Conservation (phyloP, 2,329 filamentous ascomycete species). For the Corniculantispora saksenae region DNA sequence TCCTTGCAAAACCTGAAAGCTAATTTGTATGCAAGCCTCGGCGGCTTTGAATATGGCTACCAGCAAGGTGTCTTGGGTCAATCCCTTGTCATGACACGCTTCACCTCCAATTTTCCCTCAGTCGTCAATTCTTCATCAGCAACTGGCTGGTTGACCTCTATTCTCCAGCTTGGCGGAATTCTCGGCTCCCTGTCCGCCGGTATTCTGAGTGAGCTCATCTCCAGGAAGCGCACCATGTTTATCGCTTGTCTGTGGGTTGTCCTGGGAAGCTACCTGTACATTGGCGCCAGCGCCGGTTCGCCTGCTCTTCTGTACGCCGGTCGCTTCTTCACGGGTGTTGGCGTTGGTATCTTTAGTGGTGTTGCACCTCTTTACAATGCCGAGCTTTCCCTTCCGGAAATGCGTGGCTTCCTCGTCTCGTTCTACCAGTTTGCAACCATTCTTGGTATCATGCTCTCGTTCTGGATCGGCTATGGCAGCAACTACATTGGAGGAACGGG, state of each 20-base stretch:
- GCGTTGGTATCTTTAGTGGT: constrained; percentile 49
- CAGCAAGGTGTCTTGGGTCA: constrained; percentile 57
- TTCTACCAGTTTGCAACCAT: constrained; percentile 66
- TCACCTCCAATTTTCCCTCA: constrained; percentile 49
- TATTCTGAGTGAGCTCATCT: constrained; percentile 50
- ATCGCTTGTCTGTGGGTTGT: constrained; percentile 48
- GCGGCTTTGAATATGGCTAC: constrained; percentile 54
- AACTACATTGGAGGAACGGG: constrained; percentile 51
- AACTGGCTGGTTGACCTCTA: constrained; percentile 52
- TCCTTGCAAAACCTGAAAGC: not conserved
- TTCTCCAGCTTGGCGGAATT: constrained; percentile 53
- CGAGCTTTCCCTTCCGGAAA: constrained; percentile 61
- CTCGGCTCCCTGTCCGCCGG: constrained; percentile 49
- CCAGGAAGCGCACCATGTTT: constrained; percentile 55
- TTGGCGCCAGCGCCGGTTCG: constrained; percentile 41
- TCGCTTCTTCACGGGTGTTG: constrained; percentile 50
- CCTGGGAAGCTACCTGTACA: constrained; percentile 46
- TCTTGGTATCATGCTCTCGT: constrained; percentile 54
- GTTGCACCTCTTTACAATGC: constrained; percentile 50
- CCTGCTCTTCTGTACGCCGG: constrained; percentile 48
- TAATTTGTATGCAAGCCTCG: constrained; percentile 37
- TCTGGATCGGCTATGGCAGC: constrained; percentile 48
- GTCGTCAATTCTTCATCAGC: constrained; percentile 47
- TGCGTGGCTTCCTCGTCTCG: constrained; percentile 66
- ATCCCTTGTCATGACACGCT: constrained; percentile 54